These are phyloP conservation scores for Prunus davidiana DNA, from an alignment of 306 rosid genomes.

Conservation along the genomic window DNA sequence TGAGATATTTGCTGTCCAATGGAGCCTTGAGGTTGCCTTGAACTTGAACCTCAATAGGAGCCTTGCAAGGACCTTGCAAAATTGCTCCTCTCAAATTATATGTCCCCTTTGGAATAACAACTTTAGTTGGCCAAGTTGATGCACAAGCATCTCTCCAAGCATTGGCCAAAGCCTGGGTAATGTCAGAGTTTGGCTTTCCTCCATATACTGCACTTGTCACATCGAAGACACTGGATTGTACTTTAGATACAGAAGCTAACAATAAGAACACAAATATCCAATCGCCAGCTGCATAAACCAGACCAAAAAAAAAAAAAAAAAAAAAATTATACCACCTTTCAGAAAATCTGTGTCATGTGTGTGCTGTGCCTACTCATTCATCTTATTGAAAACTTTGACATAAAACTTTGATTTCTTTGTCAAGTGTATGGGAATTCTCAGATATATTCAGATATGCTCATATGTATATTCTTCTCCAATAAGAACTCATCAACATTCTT, in stretches of 20 bases:
- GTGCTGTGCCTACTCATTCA: too few species aligned
- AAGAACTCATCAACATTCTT: too few species aligned
- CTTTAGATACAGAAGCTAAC: background rate
- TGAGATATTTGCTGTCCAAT: background rate
- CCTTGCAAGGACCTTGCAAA: conserved; percentile 41
- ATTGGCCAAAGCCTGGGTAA: conserved; percentile 15
- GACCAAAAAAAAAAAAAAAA: too few species aligned
- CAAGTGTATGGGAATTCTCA: too few species aligned
- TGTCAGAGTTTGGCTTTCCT: conserved; percentile 16
- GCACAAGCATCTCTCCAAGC: conserved; percentile 49
- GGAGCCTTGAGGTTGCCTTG: conserved; percentile 43
- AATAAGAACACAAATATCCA: background rate
- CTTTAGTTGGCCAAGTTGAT: background rate
- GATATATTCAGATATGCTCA: too few species aligned
- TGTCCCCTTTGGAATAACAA: conserved; percentile 23
- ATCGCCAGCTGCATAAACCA: too few species aligned
- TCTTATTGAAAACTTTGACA: too few species aligned
- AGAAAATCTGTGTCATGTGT: too few species aligned
- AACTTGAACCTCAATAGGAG: conserved; percentile 22
- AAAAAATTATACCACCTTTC: too few species aligned
- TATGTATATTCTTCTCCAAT: too few species aligned
- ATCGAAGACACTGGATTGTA: background rate
- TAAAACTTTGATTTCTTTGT: too few species aligned
- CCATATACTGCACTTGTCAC: conserved; percentile 8
- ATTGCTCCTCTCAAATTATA: background rate